Conservation (phyloP, 1,284 basidiomycete species). For the Moesziomyces aphidis region DNA sequence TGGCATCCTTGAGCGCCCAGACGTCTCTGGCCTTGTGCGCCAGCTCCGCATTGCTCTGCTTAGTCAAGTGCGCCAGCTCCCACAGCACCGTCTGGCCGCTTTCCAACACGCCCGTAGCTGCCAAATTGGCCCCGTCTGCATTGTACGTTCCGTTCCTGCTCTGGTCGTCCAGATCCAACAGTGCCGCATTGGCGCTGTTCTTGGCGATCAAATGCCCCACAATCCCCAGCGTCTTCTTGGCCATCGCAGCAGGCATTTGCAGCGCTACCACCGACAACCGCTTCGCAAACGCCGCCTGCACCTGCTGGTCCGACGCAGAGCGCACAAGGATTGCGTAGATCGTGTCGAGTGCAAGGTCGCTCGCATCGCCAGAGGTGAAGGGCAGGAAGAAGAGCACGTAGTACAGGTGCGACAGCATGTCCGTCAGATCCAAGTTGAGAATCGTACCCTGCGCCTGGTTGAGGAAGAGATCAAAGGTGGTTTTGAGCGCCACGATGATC, state of each 20-base stretch:
- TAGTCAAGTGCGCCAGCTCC: constrained; percentile 17
- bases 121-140: constrained; percentile 13
- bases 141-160: constrained; percentile 27
- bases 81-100: constrained; percentile 28
- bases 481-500: constrained; percentile 85
- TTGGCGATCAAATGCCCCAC: constrained; percentile 25
- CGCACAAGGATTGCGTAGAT: constrained; percentile 78
- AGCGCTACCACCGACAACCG: constrained; percentile 72
- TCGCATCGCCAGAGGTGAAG: constrained; percentile 47
- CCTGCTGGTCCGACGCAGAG: constrained; percentile 71
- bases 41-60: constrained; percentile 3
- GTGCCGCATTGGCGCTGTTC: constrained; percentile 13
- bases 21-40: constrained; percentile 3
- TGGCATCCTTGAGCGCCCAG: constrained; percentile 26
- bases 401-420: constrained; percentile 85
- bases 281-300: constrained; percentile 75
- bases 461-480: constrained; percentile 93
- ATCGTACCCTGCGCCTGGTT: constrained; percentile 91
- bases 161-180: constrained; percentile 36
- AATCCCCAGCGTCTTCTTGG: constrained; percentile 9
- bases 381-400: constrained; percentile 70
- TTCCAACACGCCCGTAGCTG: constrained; percentile 12
- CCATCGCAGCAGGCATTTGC: constrained; percentile 6
- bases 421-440: constrained; percentile 91
- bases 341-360: constrained; percentile 36